Conservation (phyloP, 768 basidiomycete species). For the Pleurotus platypus region DNA sequence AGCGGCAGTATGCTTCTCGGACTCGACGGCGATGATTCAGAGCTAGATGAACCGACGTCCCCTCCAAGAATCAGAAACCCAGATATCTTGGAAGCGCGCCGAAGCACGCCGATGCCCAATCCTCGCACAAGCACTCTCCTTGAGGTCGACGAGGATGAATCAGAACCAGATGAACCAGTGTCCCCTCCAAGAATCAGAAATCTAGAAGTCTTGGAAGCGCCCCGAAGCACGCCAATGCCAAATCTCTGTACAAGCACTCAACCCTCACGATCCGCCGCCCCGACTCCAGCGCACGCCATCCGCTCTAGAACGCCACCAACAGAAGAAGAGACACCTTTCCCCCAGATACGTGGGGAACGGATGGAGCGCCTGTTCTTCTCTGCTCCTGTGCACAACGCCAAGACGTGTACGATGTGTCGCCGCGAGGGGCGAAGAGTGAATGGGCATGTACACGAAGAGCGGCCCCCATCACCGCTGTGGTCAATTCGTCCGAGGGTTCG, state of each 20-base stretch:
- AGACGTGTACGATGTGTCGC: slow-evolving; percentile 67
- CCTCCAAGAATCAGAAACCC: not conserved
- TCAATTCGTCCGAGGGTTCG: slow-evolving; percentile 15
- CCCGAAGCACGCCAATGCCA: slow-evolving; percentile 1
- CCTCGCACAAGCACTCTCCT: not conserved
- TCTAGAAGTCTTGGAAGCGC: not conserved
- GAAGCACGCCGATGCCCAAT: slow-evolving; percentile 2
- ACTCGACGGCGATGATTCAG: slow-evolving; percentile 14
- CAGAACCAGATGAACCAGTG: slow-evolving; percentile 8
- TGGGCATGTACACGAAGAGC: slow-evolving; percentile 21
- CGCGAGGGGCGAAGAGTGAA: slow-evolving; percentile 19
- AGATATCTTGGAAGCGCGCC: not conserved
- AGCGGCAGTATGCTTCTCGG: slow-evolving; percentile 8
- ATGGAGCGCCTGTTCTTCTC: slow-evolving; percentile 82
- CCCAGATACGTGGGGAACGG: slow-evolving; percentile 74
- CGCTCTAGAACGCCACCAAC: slow-evolving; percentile 10
- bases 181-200: slow-evolving; percentile 4
- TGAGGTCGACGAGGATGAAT: slow-evolving; percentile 13
- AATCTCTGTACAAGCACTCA: not conserved
- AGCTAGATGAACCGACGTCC: slow-evolving; percentile 7
- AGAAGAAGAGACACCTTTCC: slow-evolving; percentile 59
- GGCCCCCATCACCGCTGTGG: slow-evolving; percentile 16
- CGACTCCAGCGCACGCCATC: slow-evolving; percentile 30
- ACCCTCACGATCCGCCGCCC: slow-evolving; percentile 27
- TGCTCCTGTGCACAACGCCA: slow-evolving; percentile 69